phyloP scores from a whole-genome alignment of 2,329 filamentous ascomycete species.

The Gaeumannomyces tritici region DNA sequence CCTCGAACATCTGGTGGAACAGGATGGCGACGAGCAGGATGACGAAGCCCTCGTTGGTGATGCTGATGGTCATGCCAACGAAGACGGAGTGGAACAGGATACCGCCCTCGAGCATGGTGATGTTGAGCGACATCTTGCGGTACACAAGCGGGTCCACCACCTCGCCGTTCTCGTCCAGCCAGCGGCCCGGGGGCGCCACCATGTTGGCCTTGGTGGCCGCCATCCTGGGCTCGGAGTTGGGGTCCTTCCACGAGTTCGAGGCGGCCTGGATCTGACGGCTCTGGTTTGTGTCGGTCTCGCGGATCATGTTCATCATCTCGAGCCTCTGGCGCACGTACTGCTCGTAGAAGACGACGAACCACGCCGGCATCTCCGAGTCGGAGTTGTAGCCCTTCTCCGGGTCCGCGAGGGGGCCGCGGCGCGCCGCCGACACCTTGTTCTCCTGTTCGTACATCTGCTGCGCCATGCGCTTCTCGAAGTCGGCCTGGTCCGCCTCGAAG shows the following conservation, averaged over 20 bases:
- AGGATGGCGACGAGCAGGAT: conserved; percentile 59
- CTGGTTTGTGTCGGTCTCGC: conserved; percentile 16
- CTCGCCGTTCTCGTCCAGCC: conserved; percentile 32
- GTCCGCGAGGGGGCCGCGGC: conserved; percentile 11
- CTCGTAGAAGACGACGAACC: conserved; percentile 55
- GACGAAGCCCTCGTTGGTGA: conserved; percentile 57
- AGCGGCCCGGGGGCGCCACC: neutral
- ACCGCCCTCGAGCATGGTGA: conserved; percentile 65
- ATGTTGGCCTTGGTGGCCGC: conserved; percentile 3
- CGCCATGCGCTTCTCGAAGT: conserved; percentile 30
- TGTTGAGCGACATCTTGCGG: conserved; percentile 61
- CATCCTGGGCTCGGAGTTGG: conserved; percentile 14
- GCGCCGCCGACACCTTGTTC: conserved; percentile 1
- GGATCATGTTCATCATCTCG: conserved; percentile 46
- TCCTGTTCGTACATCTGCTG: conserved; percentile 28
- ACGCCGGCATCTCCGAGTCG: conserved; percentile 44
- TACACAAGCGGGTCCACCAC: conserved; percentile 34
- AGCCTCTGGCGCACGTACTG: conserved; percentile 52
- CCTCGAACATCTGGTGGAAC: conserved; percentile 63
- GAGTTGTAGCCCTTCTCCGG: conserved; percentile 6
- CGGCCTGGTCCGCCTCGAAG: conserved; percentile 23
- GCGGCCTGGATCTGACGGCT: conserved; percentile 22
- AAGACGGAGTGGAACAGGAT: conserved; percentile 74
- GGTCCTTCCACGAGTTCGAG: conserved; percentile 8
- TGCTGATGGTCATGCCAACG: conserved; percentile 63